Base-by-base conservation (phyloP, 2,329 filamentous ascomycete genomes). In the Microcyclospora pomicola region DNA sequence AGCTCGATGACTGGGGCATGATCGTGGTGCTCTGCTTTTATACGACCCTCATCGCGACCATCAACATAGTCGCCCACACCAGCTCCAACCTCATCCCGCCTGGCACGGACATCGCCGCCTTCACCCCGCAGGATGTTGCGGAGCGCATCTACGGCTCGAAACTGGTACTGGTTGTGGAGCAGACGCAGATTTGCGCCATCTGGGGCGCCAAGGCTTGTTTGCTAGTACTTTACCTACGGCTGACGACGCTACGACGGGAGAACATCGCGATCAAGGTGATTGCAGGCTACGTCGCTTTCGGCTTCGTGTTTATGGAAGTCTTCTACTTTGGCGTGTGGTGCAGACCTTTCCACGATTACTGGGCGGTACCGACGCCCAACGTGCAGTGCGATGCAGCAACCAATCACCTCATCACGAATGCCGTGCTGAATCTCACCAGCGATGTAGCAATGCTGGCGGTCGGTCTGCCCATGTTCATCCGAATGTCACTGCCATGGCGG, bases 1-100 rank as follows among this genome's bases (percentile, higher is more conserved):
- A 71, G 47, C 48, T 66, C 16, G 73, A 77, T 46, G 73, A 77
- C 49, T 74, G 66, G 48, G 56, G 72, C 15, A 76, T 76, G 71
- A 31, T 68, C 7, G 59, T 73, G 38, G 64, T 68, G 6, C 56
- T 68, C 43, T 59, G 57, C 10, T 58, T 58, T 34, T 69, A 75
- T 41, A 70, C 67, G 27, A 59, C 60, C 5, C 59, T 72, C 14
- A 61, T 77, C 27, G 61, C 63, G 10, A 58, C 60, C n/a, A 59
- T 65, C 44, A 68, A 67, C 45, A 58, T 59, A 33, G 63, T 65
- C 39, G 50, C 58, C 6, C 52, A 59, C 37, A 51, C 55, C 3
- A 53, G 55, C 16, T 64, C 60, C 6, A 68, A 68, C 35, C 59
- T 68, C 0, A 49, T 67, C n/a, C 61, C 62, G 1, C 58, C 60